Conservation (phyloP, 1,284 basidiomycete genomes). For the Irpex sp. region DNA sequence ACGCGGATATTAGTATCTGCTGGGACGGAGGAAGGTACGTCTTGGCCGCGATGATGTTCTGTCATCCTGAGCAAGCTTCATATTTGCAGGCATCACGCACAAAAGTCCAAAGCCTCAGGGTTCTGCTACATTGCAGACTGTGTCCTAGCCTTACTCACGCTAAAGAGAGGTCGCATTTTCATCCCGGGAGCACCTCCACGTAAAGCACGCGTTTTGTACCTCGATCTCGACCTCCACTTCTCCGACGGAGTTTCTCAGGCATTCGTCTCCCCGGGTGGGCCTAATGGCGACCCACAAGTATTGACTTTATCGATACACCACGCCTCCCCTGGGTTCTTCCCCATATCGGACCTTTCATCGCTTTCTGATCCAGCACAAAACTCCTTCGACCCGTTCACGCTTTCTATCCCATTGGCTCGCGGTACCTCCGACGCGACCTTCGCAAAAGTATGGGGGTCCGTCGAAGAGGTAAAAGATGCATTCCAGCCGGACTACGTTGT, state of each 20-base stretch:
- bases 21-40: conserved; percentile 82
- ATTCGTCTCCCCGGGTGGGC: conserved; percentile 39
- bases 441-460: conserved; percentile 52
- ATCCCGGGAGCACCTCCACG: conserved; percentile 14
- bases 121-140: conserved; percentile 95
- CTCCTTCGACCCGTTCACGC: conserved; percentile 65
- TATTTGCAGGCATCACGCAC: conserved; percentile 65
- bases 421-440: conserved; percentile 69
- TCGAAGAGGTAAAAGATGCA: conserved; percentile 58
- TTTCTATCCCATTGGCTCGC: conserved; percentile 69
- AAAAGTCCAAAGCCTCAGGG: conserved; percentile 73
- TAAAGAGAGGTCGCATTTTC: conserved; percentile 38
- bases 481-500: conserved; percentile 80
- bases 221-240: conserved; percentile 92
- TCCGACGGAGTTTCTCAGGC: conserved; percentile 85
- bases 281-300: conserved; percentile 42
- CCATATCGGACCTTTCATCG: conserved; percentile 51
- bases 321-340: conserved; percentile 80
- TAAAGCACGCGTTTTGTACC: conserved; percentile 77
- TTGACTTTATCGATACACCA: conserved; percentile 87
- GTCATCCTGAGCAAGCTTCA: background rate
- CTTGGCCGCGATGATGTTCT: background rate
- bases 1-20: conserved; percentile 65
- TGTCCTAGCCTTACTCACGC: conserved; percentile 70
- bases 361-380: conserved; percentile 39